Conservation (phyloP, 1,284 basidiomycete genomes). For the Singerocomus inundabilis region DNA sequence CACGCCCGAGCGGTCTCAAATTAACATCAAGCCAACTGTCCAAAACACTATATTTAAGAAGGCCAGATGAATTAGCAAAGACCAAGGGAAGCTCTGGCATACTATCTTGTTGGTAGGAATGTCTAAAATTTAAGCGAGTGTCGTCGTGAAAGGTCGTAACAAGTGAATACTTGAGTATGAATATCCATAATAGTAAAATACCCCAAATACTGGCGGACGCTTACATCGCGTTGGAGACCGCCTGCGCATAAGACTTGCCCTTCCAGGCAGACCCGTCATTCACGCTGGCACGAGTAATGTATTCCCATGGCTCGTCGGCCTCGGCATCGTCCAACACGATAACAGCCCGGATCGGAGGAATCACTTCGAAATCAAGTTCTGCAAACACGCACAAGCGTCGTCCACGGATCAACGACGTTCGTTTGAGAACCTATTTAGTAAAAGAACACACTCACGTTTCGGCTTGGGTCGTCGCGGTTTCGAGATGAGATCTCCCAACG, state of each 20-base stretch:
- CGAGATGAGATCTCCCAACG: constrained; percentile 29
- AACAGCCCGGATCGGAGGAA: constrained; percentile 42
- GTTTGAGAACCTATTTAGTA: not conserved
- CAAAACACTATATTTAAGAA: constrained; percentile 3
- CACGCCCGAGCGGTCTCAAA: constrained; percentile 6
- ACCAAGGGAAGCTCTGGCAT: not conserved
- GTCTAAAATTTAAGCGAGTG: constrained; percentile 12
- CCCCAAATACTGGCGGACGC: not conserved
- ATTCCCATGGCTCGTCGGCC: constrained; percentile 46
- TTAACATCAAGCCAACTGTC: constrained; percentile 8
- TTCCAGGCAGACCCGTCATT: constrained; percentile 38
- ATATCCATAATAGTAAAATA: constrained; percentile 1
- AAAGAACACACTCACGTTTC: constrained; percentile 23
- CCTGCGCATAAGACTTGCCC: constrained; percentile 44
- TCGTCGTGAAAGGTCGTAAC: constrained; percentile 15
- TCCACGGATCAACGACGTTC: constrained; percentile 3
- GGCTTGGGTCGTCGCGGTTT: constrained; percentile 23
- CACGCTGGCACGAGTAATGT: constrained; percentile 37
- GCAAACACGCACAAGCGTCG: not conserved
- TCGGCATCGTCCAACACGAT: constrained; percentile 44
- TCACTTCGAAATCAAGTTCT: constrained; percentile 44
- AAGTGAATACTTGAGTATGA: not conserved
- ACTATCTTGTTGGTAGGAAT: constrained; percentile 13
- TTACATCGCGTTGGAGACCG: constrained; percentile 32
- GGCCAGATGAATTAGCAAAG: constrained; percentile 18